Percentiles rank a stretch among this genome's conserved stretches.
These are phyloP conservation scores for Cetraspora pellucida DNA, from an alignment of 192 early-diverging fungal species.

Conservation along the genomic window DNA sequence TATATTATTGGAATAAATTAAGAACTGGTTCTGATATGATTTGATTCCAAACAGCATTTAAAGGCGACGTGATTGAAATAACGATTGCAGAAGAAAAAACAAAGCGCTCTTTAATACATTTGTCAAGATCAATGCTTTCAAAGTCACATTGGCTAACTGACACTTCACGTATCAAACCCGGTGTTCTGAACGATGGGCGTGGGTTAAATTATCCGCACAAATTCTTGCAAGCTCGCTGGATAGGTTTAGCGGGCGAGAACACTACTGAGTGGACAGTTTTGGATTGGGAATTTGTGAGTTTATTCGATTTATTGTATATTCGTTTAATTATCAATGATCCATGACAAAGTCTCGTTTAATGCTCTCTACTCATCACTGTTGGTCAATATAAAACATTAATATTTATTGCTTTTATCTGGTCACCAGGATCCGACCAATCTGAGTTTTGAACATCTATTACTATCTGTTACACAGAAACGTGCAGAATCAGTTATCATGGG, in stretches of 20 bases:
- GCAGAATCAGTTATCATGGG: neutral
- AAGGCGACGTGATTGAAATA: slow-evolving; percentile 16
- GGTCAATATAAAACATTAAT: neutral
- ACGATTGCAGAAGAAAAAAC: neutral
- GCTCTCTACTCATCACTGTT: too few relatives aligned
- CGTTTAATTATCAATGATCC: neutral
- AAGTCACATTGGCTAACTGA: slow-evolving; percentile 9
- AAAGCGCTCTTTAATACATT: neutral
- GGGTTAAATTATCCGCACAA: slow-evolving; percentile 27
- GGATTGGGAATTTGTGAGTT: slow-evolving; percentile 28
- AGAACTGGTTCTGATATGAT: too few relatives aligned
- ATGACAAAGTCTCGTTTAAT: neutral
- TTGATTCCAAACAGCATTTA: neutral
- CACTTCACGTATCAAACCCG: slow-evolving; percentile 4
- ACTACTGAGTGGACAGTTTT: slow-evolving; percentile 8
- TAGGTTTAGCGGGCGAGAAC: neutral
- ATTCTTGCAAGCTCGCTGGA: slow-evolving; percentile 20
- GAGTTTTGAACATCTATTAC: slow-evolving; percentile 23
- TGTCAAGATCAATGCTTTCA: neutral
- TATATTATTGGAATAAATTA: too few relatives aligned
- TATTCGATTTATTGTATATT: neutral
- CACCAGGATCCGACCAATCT: slow-evolving; percentile 14
- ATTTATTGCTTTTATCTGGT: neutral
- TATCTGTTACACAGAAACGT: neutral
- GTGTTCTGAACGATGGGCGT: neutral